Evolutionary conservation across 352 stramenopile species (phyloP).

Genomic region (Albugo laibachii): DNA sequence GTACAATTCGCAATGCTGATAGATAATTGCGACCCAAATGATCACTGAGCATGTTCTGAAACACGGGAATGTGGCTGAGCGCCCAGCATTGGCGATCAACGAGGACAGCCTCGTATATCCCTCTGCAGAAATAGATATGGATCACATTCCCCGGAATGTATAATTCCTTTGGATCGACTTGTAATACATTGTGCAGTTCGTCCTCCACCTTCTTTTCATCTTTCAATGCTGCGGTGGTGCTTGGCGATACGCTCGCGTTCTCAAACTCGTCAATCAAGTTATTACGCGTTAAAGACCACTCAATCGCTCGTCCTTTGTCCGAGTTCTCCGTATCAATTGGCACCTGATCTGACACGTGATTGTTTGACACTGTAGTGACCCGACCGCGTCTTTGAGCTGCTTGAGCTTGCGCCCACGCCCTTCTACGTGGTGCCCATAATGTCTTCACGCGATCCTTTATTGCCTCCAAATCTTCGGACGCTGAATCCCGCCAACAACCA

Average conservation of each 20-base stretch:
- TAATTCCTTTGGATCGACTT: constrained; percentile 53
- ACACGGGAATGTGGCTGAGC: constrained; percentile 55
- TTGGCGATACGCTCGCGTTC: background rate
- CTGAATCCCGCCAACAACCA: constrained; percentile 56
- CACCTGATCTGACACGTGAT: constrained; percentile 8
- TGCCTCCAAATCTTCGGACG: constrained; percentile 53
- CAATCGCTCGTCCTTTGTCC: constrained; percentile 3
- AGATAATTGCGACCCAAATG: constrained; percentile 68
- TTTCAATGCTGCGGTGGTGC: constrained; percentile 7
- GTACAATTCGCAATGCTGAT: constrained; percentile 53
- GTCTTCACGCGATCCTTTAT: constrained; percentile 72
- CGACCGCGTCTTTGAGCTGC: constrained; percentile 11
- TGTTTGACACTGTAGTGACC: background rate
- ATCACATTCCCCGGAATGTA: constrained; percentile 58
- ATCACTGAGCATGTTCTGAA: constrained; percentile 75
- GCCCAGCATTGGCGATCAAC: constrained; percentile 54
- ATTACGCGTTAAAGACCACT: constrained; percentile 44
- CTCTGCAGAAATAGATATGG: constrained; percentile 62
- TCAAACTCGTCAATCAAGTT: constrained; percentile 27
- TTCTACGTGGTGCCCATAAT: constrained; percentile 59
- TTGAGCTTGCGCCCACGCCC: constrained; percentile 53
- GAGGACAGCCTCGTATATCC: constrained; percentile 62
- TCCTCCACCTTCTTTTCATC: constrained; percentile 36
- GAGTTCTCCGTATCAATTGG: constrained; percentile 11
- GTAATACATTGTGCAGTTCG: constrained; percentile 24